Evolutionary conservation across 306 rosid species (phyloP).

Genomic region (Canavalia ensiformis): DNA sequence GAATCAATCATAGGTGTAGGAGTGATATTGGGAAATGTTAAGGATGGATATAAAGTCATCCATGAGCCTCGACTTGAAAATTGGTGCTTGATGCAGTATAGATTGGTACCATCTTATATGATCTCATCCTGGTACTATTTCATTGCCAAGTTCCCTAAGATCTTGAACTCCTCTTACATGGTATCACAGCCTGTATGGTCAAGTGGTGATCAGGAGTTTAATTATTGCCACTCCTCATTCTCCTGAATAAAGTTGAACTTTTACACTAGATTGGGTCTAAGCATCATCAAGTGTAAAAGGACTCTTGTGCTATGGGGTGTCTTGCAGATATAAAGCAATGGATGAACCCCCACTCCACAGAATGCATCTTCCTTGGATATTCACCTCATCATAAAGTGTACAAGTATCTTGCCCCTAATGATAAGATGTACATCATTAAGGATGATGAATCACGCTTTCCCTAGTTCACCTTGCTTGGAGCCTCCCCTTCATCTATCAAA

Average conservation of each 20-base stretch:
- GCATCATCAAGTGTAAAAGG: not conserved
- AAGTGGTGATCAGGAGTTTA: not conserved
- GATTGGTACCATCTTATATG: not conserved
- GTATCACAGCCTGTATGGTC: not conserved
- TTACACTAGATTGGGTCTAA: not conserved
- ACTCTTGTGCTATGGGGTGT: not conserved
- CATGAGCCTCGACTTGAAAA: not conserved
- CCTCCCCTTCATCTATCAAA: too few species aligned
- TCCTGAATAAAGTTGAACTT: not conserved
- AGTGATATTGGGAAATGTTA: constrained; percentile 21
- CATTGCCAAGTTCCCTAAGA: not conserved
- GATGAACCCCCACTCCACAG: not conserved
- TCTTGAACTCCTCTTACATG: not conserved
- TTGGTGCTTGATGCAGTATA: not conserved
- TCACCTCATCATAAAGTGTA: too few species aligned
- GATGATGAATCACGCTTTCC: too few species aligned
- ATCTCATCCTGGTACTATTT: not conserved
- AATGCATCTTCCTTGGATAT: too few species aligned
- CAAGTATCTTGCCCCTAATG: too few species aligned
- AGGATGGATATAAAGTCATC: not conserved
- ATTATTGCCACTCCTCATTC: not conserved
- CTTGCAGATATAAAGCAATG: not conserved
- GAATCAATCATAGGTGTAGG: constrained; percentile 5
- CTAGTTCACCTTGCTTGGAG: too few species aligned
- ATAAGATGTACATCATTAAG: too few species aligned